phyloP scores from a whole-genome alignment of 805 yeast species.

The Ogataea pilisensis region DNA sequence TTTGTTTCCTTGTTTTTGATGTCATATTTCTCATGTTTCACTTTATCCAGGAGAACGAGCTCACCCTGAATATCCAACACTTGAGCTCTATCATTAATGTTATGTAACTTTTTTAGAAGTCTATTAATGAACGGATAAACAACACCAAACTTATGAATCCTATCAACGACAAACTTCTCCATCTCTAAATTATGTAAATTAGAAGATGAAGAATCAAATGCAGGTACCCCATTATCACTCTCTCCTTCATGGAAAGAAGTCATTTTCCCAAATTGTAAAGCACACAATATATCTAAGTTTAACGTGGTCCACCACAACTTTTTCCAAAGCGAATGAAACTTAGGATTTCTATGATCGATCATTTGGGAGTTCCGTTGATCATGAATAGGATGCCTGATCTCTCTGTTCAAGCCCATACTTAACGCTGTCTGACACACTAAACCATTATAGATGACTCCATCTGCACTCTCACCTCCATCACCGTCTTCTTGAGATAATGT shows the following conservation, averaged over 20 bases:
- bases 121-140: conserved; percentile 16
- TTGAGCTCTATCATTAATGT: conserved; percentile 16
- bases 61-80: conserved; percentile 20
- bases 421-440: conserved; percentile 37
- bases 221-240: conserved; percentile 12
- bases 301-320: conserved; percentile 27
- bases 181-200: conserved; percentile 13
- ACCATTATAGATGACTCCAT: conserved; percentile 35
- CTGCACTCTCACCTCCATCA: conserved; percentile 42
- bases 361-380: conserved; percentile 1
- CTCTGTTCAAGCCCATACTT: conserved; percentile 43
- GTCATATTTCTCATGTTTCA: conserved; percentile 4
- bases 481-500: conserved; percentile 45
- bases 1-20: neutral
- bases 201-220: conserved; percentile 11
- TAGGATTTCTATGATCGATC: conserved; percentile 8
- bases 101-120: conserved; percentile 21
- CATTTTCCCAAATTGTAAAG: conserved; percentile 20
- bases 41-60: conserved; percentile 8
- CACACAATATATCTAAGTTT: conserved; percentile 21
- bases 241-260: conserved; percentile 18
- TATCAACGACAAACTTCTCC: conserved; percentile 19
- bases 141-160: conserved; percentile 14
- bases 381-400: conserved; percentile 23
- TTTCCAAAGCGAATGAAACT: conserved; percentile 25